Base-by-base conservation (phyloP, 768 basidiomycete genomes). In the Trametes maxima region DNA sequence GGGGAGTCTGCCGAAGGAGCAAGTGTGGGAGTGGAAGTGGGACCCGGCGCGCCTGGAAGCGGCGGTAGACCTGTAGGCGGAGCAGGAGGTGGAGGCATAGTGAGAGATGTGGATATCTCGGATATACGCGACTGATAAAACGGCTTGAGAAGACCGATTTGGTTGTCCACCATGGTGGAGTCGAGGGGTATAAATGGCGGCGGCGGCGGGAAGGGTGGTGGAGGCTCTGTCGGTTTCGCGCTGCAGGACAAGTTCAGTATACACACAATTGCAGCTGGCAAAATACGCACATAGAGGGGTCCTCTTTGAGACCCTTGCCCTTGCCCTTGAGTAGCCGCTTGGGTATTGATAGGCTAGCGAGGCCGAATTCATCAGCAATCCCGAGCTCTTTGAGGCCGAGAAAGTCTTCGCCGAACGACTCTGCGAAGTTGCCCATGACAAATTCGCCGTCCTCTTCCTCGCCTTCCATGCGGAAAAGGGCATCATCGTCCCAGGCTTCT, bases 401-500 rank as follows among this genome's bases (percentile, higher is more conserved):
- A 76, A 95, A 96, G 73, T 98, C 95, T 67, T 95, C 94, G 35
- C 94, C 95, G 16, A 95, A 81, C 16, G 86, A 80, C 52, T 94
- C 92, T 0, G 92, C 88, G 72, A 96, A 94, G 68, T 92, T 89
- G 54, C 94, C 94, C 69, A 86, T 85, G 19, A 86, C 80, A 48
- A 92, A 81, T 44, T 84, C 83, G 40, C 85, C 80, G 17, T 86
- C 86, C 43, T 88, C 82, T 56, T 85, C 85, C 45, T 85, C 86
- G 56, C 87, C 85, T 14, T 80, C 80, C 49, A 76, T 73, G 0
- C 70, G 77, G 65, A 88, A 85, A 47, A 87, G 75, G 22, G 79
- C 80, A n/a, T 88, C 87, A 59, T 88, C 86, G 52, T 84, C 83
- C 63, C 82, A 77, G 2, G 79, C 77, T 36, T 82, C 81, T 28